These are phyloP conservation scores for Malania oleifera DNA, from an alignment of 164 flowering plant genomes.

Conservation along the genomic window DNA sequence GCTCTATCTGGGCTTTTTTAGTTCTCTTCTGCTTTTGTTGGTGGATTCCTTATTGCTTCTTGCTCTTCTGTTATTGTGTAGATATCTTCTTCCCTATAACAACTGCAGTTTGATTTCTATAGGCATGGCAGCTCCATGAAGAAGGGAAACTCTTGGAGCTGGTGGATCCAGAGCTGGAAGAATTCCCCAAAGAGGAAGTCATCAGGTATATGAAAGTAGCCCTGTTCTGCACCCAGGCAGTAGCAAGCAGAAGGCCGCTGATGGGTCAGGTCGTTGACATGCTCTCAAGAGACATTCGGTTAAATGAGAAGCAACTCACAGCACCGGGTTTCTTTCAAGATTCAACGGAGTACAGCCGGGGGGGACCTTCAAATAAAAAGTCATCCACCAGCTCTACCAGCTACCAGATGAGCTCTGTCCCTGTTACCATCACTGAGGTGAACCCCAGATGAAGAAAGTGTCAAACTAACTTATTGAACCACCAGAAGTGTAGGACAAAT, in stretches of 20 bases:
- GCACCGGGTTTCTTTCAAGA: conserved; percentile 62
- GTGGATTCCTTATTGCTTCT: neutral
- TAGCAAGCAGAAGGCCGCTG: conserved; percentile 53
- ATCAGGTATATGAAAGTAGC: conserved; percentile 64
- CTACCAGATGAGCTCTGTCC: conserved; percentile 36
- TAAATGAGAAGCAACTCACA: conserved; percentile 58
- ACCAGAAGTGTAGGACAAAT: neutral
- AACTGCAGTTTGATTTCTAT: conserved; percentile 1
- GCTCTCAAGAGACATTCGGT: conserved; percentile 52
- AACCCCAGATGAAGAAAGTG: conserved; percentile 41
- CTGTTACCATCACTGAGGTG: conserved; percentile 41
- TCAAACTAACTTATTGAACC: neutral
- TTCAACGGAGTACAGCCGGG: conserved; percentile 1
- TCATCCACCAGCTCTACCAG: conserved; percentile 19
- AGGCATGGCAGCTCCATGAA: conserved; percentile 73
- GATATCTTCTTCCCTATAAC: neutral
- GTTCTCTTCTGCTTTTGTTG: neutral
- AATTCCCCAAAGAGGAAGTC: conserved; percentile 57
- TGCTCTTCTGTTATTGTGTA: neutral
- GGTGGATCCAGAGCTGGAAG: conserved; percentile 56
- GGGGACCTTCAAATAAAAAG: conserved; percentile 24
- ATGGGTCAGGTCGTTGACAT: conserved; percentile 73
- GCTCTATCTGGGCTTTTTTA: neutral
- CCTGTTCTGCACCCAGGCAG: conserved; percentile 75
- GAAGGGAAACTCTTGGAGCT: conserved; percentile 54